Base-by-base conservation (phyloP, 169 alveolate species). In the Amoebophrya sp. region DNA sequence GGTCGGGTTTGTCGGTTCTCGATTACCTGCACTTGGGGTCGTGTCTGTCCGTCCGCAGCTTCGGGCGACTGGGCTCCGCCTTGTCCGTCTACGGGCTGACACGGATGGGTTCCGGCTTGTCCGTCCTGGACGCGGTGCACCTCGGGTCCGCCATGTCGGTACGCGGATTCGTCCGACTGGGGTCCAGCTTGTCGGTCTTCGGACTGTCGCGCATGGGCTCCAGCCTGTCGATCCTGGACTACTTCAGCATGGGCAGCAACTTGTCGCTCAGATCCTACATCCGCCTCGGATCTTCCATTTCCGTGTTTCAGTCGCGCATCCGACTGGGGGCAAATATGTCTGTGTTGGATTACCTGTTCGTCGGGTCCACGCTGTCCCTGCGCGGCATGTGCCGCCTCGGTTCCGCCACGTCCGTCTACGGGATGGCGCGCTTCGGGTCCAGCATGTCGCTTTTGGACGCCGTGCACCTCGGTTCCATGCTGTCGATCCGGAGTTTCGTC, bases 311-410 rank as follows among this genome's bases (percentile, higher is more conserved):
- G 23, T n/a, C 92, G 92, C 33, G 0, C 29, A 0, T 40, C 55
- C 77, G 89, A 33, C 83, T 39, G 0, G 93, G 90, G 0, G n/a
- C 47, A n/a, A 38, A 14, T 39, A 23, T 89, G 90, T 54, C 54
- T 0, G 93, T 35, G n/a, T 77, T 89, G 32, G 93, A 92, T 77
- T 35, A 39, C 77, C 23, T 41, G 23, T 39, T 39, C 29, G 47
- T 54, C 29, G 93, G 91, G 41, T 39, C 55, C 83, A 33, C 35
- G n/a, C 0, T 47, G 90, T 54, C 40, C 33, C 93, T 89, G 39
- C 92, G 47, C 0, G 89, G 94, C 92, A 33, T 83, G 23, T 88
- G 40, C 25, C 23, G 88, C 39, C 39, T 47, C 25, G 94, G 89
- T 0, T 41, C 39, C 10, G 90, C 53, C 40, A 25, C 40, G 55